Percentiles rank a stretch among this genome's conserved stretches.
These are phyloP conservation scores for Alternaria sp. DNA, from an alignment of 2,329 filamentous ascomycete species.

Conservation along the genomic window DNA sequence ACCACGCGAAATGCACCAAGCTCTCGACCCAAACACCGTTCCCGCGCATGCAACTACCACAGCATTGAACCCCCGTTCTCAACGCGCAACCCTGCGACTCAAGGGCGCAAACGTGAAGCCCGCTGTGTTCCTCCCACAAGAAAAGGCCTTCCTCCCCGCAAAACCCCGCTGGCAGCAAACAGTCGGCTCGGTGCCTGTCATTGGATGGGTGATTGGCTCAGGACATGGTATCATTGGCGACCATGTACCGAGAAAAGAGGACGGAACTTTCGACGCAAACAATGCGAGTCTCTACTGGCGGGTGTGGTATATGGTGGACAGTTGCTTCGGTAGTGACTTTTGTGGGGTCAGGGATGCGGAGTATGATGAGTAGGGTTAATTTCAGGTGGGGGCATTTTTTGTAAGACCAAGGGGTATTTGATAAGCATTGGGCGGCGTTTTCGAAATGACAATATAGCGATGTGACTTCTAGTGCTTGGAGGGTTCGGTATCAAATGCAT, in stretches of 20 bases:
- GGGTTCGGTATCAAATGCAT: background rate
- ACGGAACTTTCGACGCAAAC: constrained; percentile 79
- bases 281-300: constrained; percentile 66
- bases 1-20: constrained; percentile 41
- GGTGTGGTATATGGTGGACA: constrained; percentile 64
- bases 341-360: constrained; percentile 64
- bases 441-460: background rate
- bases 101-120: constrained; percentile 46
- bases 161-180: constrained; percentile 50
- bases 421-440: constrained; percentile 15
- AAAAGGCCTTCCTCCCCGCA: constrained; percentile 56
- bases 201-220: constrained; percentile 51
- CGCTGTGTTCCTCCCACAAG: constrained; percentile 51
- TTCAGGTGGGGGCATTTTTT: background rate
- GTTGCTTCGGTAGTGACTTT: constrained; percentile 64
- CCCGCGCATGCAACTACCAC: constrained; percentile 25
- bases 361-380: constrained; percentile 38
- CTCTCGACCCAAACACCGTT: constrained; percentile 24
- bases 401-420: background rate
- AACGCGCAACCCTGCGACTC: constrained; percentile 35
- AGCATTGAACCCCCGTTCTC: constrained; percentile 26
- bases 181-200: constrained; percentile 59
- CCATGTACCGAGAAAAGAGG: constrained; percentile 73
- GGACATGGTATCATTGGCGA: constrained; percentile 71
- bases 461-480: background rate